phyloP scores from a whole-genome alignment of 805 yeast genomes.

The Pichia kluyveri region DNA sequence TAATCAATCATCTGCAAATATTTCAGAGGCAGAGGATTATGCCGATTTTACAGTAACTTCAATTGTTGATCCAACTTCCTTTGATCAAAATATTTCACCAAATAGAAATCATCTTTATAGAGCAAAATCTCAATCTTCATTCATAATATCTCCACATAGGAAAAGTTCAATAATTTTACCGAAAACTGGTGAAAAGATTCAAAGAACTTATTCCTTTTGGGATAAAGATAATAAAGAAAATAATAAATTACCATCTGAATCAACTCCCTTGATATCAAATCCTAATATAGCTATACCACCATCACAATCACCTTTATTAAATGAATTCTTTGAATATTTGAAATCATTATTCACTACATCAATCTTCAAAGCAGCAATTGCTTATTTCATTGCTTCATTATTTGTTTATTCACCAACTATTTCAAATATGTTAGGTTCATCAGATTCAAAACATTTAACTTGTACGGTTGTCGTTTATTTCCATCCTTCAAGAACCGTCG shows the following conservation, averaged over 20 bases:
- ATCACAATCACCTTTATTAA: background rate
- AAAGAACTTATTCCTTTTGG: slow-evolving; percentile 23
- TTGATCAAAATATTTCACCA: background rate
- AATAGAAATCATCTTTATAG: background rate
- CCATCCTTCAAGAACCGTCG: slow-evolving; percentile 72
- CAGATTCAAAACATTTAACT: slow-evolving; percentile 71
- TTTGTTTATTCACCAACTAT: slow-evolving; percentile 54
- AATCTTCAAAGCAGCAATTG: slow-evolving; percentile 55
- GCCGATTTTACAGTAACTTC: slow-evolving; percentile 7
- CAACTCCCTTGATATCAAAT: background rate
- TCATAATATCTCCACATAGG: slow-evolving; percentile 13
- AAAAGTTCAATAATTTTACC: slow-evolving; percentile 35
- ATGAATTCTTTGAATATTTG: background rate
- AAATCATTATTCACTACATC: slow-evolving; percentile 5
- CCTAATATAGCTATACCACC: no score
- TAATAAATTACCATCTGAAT: background rate
- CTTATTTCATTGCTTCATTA: slow-evolving; percentile 64
- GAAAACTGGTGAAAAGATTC: slow-evolving; percentile 32
- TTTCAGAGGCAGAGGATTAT: background rate
- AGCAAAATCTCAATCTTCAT: slow-evolving; percentile 13
- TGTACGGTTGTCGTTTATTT: slow-evolving; percentile 82
- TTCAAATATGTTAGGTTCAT: slow-evolving; percentile 44
- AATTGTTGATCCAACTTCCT: background rate
- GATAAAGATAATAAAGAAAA: slow-evolving; percentile 7
- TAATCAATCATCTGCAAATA: background rate